Percentiles rank a stretch among this genome's conserved stretches.
phyloP scores from a whole-genome alignment of 345 rosid species.

The Syzygium aqueum region DNA sequence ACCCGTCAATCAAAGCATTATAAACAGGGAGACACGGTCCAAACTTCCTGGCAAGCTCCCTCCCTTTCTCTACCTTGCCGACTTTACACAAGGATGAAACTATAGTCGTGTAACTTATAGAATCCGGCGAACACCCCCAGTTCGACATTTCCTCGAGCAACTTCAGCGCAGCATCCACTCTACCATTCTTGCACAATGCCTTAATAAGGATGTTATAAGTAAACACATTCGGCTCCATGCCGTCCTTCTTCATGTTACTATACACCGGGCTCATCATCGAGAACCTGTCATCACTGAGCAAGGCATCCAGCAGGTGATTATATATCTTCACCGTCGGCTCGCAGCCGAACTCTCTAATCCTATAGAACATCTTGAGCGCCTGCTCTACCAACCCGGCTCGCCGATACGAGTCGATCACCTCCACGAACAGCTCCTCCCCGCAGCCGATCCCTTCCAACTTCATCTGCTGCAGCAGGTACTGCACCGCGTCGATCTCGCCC shows the following conservation, averaged over 20 bases:
- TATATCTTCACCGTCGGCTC: constrained; percentile 70
- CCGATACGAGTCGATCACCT: constrained; percentile 44
- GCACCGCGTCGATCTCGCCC: constrained; percentile 52
- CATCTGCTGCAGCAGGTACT: constrained; percentile 86
- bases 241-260: constrained; percentile 74
- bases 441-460: constrained; percentile 69
- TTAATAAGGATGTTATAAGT: constrained; percentile 77
- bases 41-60: constrained; percentile 42
- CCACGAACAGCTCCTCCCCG: constrained; percentile 53
- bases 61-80: constrained; percentile 64
- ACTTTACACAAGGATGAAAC: constrained; percentile 66
- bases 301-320: constrained; percentile 68
- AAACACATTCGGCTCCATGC: constrained; percentile 68
- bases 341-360: constrained; percentile 75
- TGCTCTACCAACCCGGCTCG: constrained; percentile 47
- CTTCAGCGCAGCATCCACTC: constrained; percentile 67
- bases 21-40: constrained; percentile 46
- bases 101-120: constrained; percentile 70
- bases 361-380: constrained; percentile 73
- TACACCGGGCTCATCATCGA: constrained; percentile 56
- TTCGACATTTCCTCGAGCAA: constrained; percentile 66
- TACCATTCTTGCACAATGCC: constrained; percentile 79
- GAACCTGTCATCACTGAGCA: constrained; percentile 64
- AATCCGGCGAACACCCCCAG: constrained; percentile 63
- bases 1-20: constrained; percentile 66